Percentiles rank a stretch among this genome's conserved stretches.
phyloP scores from a whole-genome alignment of 1,139 yeast genomes.

The Debaryomycetaceae sp. region DNA sequence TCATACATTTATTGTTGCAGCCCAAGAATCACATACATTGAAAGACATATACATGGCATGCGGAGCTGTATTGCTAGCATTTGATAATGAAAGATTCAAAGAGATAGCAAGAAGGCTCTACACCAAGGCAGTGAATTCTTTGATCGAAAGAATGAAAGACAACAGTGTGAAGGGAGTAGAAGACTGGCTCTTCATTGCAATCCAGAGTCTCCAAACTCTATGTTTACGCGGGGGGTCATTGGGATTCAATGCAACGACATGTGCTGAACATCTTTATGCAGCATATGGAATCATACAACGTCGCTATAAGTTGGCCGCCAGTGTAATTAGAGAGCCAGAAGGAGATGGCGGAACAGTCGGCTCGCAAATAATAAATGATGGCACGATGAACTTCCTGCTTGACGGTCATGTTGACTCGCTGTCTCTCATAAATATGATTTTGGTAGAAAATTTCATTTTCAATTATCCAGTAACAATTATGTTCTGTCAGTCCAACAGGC shows the following conservation, averaged over 20 bases:
- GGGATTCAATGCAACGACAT: conserved; percentile 3
- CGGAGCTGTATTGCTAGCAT: conserved; percentile 5
- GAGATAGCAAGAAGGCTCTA: conserved; percentile 2
- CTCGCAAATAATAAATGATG: neutral
- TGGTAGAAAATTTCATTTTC: conserved; percentile 2
- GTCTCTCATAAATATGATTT: conserved; percentile 1
- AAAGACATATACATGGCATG: conserved; percentile 3
- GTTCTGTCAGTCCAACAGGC: conserved; percentile 1
- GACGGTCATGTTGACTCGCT: neutral
- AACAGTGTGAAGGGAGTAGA: conserved; percentile 1
- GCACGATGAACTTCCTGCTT: neutral
- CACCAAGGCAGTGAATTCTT: conserved; percentile 1
- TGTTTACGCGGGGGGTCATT: conserved; percentile 2
- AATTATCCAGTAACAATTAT: conserved; percentile 4
- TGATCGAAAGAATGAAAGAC: conserved; percentile 1
- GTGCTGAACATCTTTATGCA: conserved; percentile 3
- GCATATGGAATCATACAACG: conserved; percentile 3
- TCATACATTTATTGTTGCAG: neutral
- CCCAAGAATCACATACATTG: neutral
- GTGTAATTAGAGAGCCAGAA: neutral
- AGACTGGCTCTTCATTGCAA: conserved; percentile 5
- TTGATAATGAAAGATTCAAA: conserved; percentile 1
- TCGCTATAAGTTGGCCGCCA: neutral
- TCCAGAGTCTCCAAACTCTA: conserved; percentile 3
- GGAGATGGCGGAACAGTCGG: neutral